Conservation (phyloP, 345 rosid species). For the Leavenworthia alabamica region DNA sequence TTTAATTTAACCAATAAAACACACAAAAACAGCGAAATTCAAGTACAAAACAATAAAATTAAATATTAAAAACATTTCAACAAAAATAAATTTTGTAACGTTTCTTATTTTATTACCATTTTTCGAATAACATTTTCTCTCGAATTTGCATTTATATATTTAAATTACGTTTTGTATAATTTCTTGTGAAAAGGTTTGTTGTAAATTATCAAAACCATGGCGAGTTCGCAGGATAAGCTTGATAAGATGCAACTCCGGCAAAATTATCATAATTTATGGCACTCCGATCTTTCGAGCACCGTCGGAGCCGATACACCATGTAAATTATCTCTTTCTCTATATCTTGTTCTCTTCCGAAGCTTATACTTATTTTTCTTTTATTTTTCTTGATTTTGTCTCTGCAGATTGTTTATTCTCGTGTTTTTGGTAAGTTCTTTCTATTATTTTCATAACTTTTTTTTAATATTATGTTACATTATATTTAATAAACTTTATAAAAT, state of each 20-base stretch:
- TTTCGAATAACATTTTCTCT: too few relatives aligned
- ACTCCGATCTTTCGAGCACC: constrained; percentile 65
- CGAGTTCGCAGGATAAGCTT: constrained; percentile 50
- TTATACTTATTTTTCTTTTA: too few relatives aligned
- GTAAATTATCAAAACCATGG: constrained; percentile 13
- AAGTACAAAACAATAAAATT: constrained; percentile 17
- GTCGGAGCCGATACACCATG: constrained; percentile 61
- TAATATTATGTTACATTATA: too few relatives aligned
- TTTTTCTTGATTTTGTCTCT: not conserved
- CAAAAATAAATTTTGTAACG: too few relatives aligned
- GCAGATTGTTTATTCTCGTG: too few relatives aligned
- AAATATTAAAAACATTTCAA: not conserved
- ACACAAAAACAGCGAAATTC: constrained; percentile 15
- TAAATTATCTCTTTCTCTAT: constrained; percentile 15
- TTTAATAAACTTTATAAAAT: too few relatives aligned
- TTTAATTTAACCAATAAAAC: constrained; percentile 13
- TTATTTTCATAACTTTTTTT: too few relatives aligned
- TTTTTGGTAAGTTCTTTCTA: too few relatives aligned
- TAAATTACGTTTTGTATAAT: too few relatives aligned
- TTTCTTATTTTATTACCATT: too few relatives aligned
- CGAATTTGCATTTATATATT: too few relatives aligned
- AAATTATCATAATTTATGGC: constrained; percentile 84
- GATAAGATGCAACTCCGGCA: constrained; percentile 93
- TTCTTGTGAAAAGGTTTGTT: not conserved
- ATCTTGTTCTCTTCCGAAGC: too few relatives aligned